Evolutionary conservation across 257 asterid species (phyloP), one percentile per base, ranked within the genome.

Genomic region (Gentiana macrophylla): DNA sequence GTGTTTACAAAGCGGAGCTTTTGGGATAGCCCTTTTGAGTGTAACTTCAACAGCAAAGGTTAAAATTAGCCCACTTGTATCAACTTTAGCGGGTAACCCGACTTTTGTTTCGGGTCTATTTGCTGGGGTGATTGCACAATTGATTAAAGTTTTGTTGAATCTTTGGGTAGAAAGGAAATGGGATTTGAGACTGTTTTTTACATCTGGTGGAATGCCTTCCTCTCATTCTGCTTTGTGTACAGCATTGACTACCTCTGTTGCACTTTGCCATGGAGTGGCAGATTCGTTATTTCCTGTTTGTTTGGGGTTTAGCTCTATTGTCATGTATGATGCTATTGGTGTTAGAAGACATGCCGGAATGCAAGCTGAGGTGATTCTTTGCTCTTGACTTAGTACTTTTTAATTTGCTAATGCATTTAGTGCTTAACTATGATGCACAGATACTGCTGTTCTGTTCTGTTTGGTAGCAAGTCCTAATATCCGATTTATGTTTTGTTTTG

Each of bases 241-340:
- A 41, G 97, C 95, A 2, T 62, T 89, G 71, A 81, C 97, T 0
- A 79, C 94, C 49, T 86, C 95, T 8, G 95, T 89, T 56, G 97
- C 94, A 8, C 74, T 89, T 52, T 84, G 93, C 50, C 86, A 89
- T 60, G 95, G 97, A 24, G 86, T 84, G 49, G 93, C 94, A 0
- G 97, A 86, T 61, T 86, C 95, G 4, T 57, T 86, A 73, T 89
- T 89, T 73, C 95, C 94, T 0, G 95, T 86, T 70, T 83, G 94
- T 66, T 77, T 86, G 80, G 84, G 97, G 13, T 86, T 86, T 52
- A 83, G 82, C 71, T 77, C 86, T 84, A 84, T 84, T 70, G 94
- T 89, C n/a, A 86, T 89, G 95, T 83, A 84, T 55, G 95, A 89
- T 72, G 95, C 97, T 44, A 84, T 80, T 32, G 95, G 95, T 35